A percentile compares a stretch with the other conserved stretches of the same genome.
phyloP scores from a whole-genome alignment of 352 stramenopile genomes.

The Phytopythium mirpurense region DNA sequence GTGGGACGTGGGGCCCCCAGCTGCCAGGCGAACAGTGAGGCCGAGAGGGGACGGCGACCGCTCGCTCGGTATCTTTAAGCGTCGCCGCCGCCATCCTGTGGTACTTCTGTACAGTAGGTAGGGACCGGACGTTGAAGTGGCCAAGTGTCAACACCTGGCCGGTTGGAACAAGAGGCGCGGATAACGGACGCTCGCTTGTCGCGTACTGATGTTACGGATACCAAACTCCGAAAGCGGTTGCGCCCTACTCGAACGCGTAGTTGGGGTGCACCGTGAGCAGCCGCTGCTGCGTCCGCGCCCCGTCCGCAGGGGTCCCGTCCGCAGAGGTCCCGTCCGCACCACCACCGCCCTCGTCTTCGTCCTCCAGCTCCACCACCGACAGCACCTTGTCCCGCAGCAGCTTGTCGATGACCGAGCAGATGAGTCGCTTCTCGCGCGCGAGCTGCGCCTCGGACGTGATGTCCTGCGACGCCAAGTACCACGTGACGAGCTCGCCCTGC shows the following conservation, averaged over 20 bases:
- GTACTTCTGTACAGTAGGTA: too few relatives aligned
- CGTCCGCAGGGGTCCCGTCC: too few relatives aligned
- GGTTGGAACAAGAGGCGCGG: too few relatives aligned
- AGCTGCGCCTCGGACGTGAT: slow-evolving; percentile 82
- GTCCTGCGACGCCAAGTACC: slow-evolving; percentile 80
- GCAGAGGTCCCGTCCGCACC: slow-evolving; percentile 9
- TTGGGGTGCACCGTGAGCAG: slow-evolving; percentile 81
- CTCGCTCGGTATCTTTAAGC: background rate
- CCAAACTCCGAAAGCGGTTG: too few relatives aligned
- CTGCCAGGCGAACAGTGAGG: too few relatives aligned
- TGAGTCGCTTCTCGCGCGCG: slow-evolving; percentile 73
- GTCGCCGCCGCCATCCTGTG: too few relatives aligned
- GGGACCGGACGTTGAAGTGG: too few relatives aligned
- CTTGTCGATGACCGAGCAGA: slow-evolving; percentile 79
- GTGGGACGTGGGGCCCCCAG: too few relatives aligned
- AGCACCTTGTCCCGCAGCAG: slow-evolving; percentile 75
- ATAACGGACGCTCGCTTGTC: too few relatives aligned
- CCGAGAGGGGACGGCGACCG: background rate
- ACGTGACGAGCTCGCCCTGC: slow-evolving; percentile 79
- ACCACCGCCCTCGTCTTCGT: slow-evolving; percentile 35
- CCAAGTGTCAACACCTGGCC: too few relatives aligned
- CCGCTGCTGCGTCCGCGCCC: slow-evolving; percentile 54
- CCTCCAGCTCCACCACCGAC: slow-evolving; percentile 61
- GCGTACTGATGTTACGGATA: too few relatives aligned
- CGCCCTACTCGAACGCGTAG: slow-evolving; percentile 72